These are phyloP conservation scores for Tuber brumale DNA, from an alignment of 495 filamentous ascomycete species.

Conservation along the genomic window DNA sequence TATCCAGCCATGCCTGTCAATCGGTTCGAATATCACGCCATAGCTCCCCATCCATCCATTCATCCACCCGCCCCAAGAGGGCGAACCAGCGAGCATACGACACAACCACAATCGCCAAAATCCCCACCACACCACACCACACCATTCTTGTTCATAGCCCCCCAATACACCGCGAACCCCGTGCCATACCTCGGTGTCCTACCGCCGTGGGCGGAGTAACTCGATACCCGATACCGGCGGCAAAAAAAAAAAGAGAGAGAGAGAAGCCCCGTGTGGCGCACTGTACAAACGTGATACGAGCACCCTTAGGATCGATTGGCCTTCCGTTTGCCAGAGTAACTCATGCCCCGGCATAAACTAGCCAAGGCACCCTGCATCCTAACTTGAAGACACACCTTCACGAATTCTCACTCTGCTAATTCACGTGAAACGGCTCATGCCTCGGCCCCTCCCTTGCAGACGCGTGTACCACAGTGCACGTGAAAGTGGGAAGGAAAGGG, in stretches of 20 bases:
- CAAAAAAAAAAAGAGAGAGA: not conserved
- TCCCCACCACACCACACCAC: not conserved
- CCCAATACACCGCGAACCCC: not conserved
- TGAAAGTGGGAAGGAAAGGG: not conserved
- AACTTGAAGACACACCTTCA: not conserved
- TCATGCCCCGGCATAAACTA: not conserved
- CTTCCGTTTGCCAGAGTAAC: not conserved
- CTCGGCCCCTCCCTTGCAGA: not conserved
- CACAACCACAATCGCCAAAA: not conserved
- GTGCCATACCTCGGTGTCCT: not conserved
- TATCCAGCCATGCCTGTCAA: not conserved
- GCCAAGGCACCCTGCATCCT: not conserved
- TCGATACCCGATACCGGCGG: not conserved
- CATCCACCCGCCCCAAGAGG: not conserved
- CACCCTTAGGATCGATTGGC: not conserved
- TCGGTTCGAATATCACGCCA: not conserved
- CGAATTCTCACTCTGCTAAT: not conserved
- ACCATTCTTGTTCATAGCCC: not conserved
- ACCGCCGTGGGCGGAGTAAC: not conserved
- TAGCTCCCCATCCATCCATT: not conserved
- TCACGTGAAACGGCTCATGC: not conserved
- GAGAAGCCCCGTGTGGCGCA: not conserved
- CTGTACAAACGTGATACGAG: not conserved
- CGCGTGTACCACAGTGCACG: not conserved
- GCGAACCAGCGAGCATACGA: not conserved